Percentiles rank a stretch among this genome's conserved stretches.
These are phyloP conservation scores for Alternaria sp. DNA, from an alignment of 2,329 filamentous ascomycete genomes.

Conservation along the genomic window DNA sequence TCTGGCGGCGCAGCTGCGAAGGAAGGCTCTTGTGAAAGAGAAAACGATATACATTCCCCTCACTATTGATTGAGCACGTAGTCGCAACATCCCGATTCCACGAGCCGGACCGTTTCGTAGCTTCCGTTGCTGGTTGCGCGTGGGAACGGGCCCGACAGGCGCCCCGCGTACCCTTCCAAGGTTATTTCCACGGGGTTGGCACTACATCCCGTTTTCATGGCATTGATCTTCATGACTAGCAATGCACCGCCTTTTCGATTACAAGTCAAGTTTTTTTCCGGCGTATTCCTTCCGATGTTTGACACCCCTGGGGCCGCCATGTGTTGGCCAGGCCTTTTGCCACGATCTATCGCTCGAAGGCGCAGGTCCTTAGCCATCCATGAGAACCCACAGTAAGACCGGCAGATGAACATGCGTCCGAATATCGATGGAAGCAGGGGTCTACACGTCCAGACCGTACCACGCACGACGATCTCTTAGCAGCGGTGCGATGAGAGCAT, in stretches of 20 bases:
- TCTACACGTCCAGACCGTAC: not conserved
- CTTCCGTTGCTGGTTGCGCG: not conserved
- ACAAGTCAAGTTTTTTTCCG: not conserved
- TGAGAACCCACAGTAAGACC: not conserved
- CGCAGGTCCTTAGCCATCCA: not conserved
- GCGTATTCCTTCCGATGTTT: not conserved
- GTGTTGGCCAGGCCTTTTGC: not conserved
- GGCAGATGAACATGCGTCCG: not conserved
- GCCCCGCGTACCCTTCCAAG: not conserved
- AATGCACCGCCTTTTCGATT: not conserved
- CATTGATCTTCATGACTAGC: not conserved
- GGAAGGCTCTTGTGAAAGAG: not conserved
- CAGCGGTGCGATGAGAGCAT: not conserved
- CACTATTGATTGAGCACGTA: not conserved
- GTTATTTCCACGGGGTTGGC: not conserved
- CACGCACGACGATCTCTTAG: not conserved
- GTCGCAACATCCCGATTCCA: not conserved
- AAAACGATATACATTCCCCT: not conserved
- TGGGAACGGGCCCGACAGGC: not conserved
- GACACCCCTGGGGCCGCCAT: not conserved
- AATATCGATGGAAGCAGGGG: not conserved
- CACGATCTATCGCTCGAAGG: not conserved
- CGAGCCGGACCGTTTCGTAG: not conserved
- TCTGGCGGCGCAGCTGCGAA: not conserved
- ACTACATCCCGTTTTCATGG: not conserved